Evolutionary conservation across 2,329 filamentous ascomycete species (phyloP).

Genomic region (Aspergillus pseudotamarii): DNA sequence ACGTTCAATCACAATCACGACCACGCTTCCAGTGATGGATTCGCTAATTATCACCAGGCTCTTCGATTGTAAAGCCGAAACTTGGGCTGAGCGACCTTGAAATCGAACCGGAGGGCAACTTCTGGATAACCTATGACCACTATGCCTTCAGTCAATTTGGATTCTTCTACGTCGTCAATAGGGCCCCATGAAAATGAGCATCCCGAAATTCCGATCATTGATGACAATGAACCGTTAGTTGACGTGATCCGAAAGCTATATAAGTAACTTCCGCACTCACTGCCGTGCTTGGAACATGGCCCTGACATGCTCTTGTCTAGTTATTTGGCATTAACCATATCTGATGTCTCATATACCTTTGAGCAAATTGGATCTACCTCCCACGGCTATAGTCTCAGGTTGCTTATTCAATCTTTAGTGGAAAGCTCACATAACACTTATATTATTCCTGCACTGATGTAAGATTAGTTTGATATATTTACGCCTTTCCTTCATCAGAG

Average conservation of each 20-base stretch:
- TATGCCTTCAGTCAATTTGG: constrained; percentile 14
- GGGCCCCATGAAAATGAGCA: constrained; percentile 26
- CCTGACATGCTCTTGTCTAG: constrained; percentile 25
- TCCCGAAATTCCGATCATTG: constrained; percentile 44
- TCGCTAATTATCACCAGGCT: background rate
- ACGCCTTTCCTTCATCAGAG: background rate
- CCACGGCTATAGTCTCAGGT: constrained; percentile 40
- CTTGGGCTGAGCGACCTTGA: background rate
- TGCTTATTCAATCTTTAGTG: constrained; percentile 42
- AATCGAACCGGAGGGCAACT: background rate
- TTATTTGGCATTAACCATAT: constrained; percentile 43
- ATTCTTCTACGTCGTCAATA: constrained; percentile 21
- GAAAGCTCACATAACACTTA: constrained; percentile 48
- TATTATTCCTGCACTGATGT: constrained; percentile 56
- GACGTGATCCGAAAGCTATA: constrained; percentile 45
- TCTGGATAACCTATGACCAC: background rate
- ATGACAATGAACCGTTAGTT: constrained; percentile 42
- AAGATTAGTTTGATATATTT: constrained; percentile 25
- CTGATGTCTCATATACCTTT: constrained; percentile 47
- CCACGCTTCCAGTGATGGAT: background rate
- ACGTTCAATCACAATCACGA: background rate
- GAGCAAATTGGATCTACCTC: constrained; percentile 47
- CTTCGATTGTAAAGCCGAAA: background rate
- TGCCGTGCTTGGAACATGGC: background rate
- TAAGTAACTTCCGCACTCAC: constrained; percentile 26